Evolutionary conservation across 768 basidiomycete genomes (phyloP).

Genomic region (Russula griseocarnosa): DNA sequence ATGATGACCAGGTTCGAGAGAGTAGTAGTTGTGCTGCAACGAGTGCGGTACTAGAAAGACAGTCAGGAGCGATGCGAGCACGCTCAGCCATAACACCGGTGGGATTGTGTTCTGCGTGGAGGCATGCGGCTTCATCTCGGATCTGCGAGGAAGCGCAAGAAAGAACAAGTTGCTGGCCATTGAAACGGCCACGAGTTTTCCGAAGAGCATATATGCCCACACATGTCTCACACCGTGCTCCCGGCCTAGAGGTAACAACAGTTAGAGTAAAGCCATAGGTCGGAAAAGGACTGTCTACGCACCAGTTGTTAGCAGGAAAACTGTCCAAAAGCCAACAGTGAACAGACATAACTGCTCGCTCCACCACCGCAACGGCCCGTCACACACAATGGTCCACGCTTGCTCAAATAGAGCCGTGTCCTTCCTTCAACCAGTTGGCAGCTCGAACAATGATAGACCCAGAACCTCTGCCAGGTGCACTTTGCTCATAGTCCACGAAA

Average conservation of each 20-base stretch:
- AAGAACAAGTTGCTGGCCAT: conserved; percentile 64
- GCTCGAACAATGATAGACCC: conserved; percentile 35
- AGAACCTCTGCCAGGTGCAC: conserved; percentile 6
- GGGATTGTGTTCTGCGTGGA: conserved; percentile 14
- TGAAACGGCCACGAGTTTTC: conserved; percentile 67
- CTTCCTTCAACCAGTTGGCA: conserved; percentile 48
- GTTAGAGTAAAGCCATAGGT: not conserved
- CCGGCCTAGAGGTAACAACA: conserved; percentile 33
- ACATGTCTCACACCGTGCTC: conserved; percentile 44
- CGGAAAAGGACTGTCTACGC: conserved; percentile 15
- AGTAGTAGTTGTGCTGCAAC: conserved; percentile 33
- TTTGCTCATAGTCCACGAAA: conserved; percentile 43
- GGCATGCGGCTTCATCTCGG: not conserved
- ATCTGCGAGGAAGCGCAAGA: conserved; percentile 38
- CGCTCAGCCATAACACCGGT: conserved; percentile 40
- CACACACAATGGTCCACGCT: conserved; percentile 44
- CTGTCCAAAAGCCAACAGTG: conserved; percentile 54
- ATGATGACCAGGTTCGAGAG: conserved; percentile 55
- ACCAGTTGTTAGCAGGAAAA: conserved; percentile 53
- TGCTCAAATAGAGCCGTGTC: conserved; percentile 58
- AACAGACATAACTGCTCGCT: conserved; percentile 59
- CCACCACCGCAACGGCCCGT: conserved; percentile 60
- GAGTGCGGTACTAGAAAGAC: conserved; percentile 46
- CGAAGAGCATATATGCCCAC: conserved; percentile 62
- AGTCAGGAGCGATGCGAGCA: conserved; percentile 45